Evolutionary conservation across 257 asterid genomes (phyloP).

Genomic region (Sherardia arvensis): DNA sequence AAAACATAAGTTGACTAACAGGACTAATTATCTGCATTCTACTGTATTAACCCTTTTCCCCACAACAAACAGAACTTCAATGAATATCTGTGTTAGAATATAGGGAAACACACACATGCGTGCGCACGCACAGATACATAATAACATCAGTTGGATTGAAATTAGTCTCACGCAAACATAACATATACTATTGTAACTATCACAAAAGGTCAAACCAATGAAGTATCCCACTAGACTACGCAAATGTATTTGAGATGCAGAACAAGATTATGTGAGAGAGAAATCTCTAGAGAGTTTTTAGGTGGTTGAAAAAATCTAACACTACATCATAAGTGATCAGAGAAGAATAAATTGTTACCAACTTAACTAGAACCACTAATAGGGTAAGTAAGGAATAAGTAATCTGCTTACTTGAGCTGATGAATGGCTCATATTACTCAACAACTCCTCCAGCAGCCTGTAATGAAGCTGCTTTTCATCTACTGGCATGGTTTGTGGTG

Average conservation of each 20-base stretch:
- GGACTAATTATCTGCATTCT: too few species aligned
- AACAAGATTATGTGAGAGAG: neutral
- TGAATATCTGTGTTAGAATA: too few species aligned
- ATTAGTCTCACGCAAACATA: neutral
- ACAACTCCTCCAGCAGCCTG: constrained; percentile 77
- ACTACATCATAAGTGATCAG: neutral
- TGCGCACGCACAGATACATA: too few species aligned
- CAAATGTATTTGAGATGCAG: neutral
- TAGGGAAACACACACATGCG: too few species aligned
- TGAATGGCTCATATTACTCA: constrained; percentile 83
- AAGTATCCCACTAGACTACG: neutral
- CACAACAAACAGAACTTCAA: too few species aligned
- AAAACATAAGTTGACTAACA: neutral
- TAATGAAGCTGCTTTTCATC: constrained; percentile 56
- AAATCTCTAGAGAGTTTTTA: neutral
- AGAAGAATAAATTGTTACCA: neutral
- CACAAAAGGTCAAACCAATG: neutral
- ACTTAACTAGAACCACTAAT: neutral
- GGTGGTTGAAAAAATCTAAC: neutral
- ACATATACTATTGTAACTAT: neutral
- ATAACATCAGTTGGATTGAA: too few species aligned
- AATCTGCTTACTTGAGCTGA: constrained; percentile 80
- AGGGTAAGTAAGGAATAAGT: constrained; percentile 1
- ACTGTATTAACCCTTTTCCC: too few species aligned
- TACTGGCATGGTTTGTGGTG: constrained; percentile 71